These are phyloP conservation scores for Aspergillus nomiae DNA, from an alignment of 2,329 filamentous ascomycete species.

Conservation along the genomic window DNA sequence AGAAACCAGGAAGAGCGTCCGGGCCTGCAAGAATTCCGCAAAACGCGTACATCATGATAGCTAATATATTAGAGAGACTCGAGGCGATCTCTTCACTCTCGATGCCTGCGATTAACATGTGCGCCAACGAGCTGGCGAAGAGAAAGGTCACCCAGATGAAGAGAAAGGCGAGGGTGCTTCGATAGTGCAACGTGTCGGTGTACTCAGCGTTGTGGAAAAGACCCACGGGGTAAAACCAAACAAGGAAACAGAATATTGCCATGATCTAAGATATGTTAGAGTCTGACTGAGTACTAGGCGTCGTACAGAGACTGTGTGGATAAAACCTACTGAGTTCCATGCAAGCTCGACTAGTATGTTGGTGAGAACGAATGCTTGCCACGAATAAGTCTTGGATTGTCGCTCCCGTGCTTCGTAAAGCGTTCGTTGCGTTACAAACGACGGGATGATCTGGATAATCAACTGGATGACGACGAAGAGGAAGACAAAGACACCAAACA, in stretches of 20 bases:
- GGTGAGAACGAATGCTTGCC: constrained; percentile 68
- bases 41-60: constrained; percentile 16
- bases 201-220: constrained; percentile 35
- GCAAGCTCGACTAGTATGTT: constrained; percentile 71
- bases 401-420: constrained; percentile 61
- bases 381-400: constrained; percentile 69
- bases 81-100: constrained; percentile 7
- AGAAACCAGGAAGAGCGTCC: constrained; percentile 15
- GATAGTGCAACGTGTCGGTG: constrained; percentile 40
- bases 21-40: constrained; percentile 16
- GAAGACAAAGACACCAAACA: constrained; percentile 83
- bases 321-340: constrained; percentile 45
- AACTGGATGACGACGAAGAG: constrained; percentile 69
- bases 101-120: constrained; percentile 64
- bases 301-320: neutral
- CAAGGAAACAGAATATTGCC: constrained; percentile 58
- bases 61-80: constrained; percentile 8
- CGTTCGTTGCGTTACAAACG: constrained; percentile 57
- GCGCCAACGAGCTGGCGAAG: constrained; percentile 68
- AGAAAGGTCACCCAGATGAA: constrained; percentile 66
- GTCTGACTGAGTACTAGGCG: neutral
- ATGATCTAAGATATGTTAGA: constrained; percentile 45
- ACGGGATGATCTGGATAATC: constrained; percentile 55
- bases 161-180: constrained; percentile 64
- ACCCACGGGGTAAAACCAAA: constrained; percentile 64